Percentiles rank a stretch among this genome's conserved stretches.
phyloP scores from a whole-genome alignment of 1,284 basidiomycete genomes.

The Apiotrichum gracile region DNA sequence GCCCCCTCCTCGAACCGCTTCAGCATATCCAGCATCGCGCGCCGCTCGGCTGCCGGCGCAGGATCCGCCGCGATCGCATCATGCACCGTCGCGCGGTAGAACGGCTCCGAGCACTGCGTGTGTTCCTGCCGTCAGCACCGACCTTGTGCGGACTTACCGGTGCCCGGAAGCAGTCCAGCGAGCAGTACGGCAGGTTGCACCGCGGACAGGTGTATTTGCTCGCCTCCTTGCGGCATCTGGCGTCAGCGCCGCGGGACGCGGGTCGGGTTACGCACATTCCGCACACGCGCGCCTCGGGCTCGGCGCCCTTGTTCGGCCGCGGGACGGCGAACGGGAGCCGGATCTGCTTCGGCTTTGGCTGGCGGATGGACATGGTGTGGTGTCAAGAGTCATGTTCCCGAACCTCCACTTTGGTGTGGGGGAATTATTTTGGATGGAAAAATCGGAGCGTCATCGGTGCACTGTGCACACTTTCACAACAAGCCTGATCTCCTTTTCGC shows the following conservation, averaged over 20 bases:
- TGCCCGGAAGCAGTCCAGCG: conserved; percentile 41
- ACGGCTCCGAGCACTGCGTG: conserved; percentile 46
- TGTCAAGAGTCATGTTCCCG: background rate
- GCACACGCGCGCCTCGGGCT: conserved; percentile 22
- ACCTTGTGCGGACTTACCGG: conserved; percentile 18
- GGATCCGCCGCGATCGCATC: conserved; percentile 35
- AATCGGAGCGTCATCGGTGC: no score
- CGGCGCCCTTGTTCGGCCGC: conserved; percentile 24
- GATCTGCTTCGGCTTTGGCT: conserved; percentile 41
- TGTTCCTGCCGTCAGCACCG: conserved; percentile 27
- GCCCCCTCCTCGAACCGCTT: conserved; percentile 39
- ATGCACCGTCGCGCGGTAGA: conserved; percentile 40
- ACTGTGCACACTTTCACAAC: background rate
- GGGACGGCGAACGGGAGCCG: conserved; percentile 40
- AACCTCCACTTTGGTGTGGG: background rate
- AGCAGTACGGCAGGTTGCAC: conserved; percentile 46
- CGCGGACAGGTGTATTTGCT: conserved; percentile 45
- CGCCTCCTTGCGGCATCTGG: conserved; percentile 39
- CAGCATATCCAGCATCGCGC: conserved; percentile 44
- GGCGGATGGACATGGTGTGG: conserved; percentile 35
- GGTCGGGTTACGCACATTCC: conserved; percentile 34
- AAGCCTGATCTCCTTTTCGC: background rate
- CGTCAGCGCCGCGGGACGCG: background rate
- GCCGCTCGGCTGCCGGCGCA: conserved; percentile 37
- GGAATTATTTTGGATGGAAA: background rate